A percentile compares a stretch with the other conserved stretches of the same genome.
phyloP scores from a whole-genome alignment of 176 grass and related monocot species.

The Areca catechu region DNA sequence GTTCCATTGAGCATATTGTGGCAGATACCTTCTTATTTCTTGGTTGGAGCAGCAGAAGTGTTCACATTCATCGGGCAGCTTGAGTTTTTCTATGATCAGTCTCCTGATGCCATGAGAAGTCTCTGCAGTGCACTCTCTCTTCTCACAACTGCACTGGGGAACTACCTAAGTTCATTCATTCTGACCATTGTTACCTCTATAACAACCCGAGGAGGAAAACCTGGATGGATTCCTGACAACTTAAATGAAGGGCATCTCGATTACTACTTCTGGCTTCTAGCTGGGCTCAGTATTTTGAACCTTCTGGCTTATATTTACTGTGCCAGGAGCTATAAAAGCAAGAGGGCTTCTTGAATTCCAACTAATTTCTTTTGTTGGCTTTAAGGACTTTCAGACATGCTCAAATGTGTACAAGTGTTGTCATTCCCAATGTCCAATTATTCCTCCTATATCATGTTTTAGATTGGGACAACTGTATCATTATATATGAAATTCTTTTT shows the following conservation, averaged over 20 bases:
- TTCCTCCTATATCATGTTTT: too few species aligned
- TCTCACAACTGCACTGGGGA: constrained; percentile 44
- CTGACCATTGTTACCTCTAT: constrained; percentile 59
- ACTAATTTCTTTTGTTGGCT: too few species aligned
- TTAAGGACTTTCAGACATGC: too few species aligned
- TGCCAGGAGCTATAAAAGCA: constrained; percentile 56
- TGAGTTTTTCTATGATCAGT: constrained; percentile 80
- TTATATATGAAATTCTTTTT: too few species aligned
- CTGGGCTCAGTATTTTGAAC: constrained; percentile 58
- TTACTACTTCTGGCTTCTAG: constrained; percentile 82
- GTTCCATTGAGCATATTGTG: constrained; percentile 82
- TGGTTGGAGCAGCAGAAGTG: constrained; percentile 61
- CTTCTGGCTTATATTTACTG: constrained; percentile 46
- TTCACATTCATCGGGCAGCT: constrained; percentile 74
- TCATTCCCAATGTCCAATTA: too few species aligned
- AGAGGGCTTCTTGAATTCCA: constrained; percentile 50
- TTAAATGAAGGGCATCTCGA: constrained; percentile 75
- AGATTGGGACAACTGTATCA: too few species aligned
- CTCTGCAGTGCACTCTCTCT: constrained; percentile 69
- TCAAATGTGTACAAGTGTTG: too few species aligned
- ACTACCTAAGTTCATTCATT: constrained; percentile 73
- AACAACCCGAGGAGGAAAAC: constrained; percentile 47
- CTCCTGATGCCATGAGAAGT: constrained; percentile 77
- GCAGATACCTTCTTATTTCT: constrained; percentile 77
- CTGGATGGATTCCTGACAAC: constrained; percentile 87